Evolutionary conservation across 208 protist genomes (phyloP).

Genomic region (Leishmania martiniquensis): DNA sequence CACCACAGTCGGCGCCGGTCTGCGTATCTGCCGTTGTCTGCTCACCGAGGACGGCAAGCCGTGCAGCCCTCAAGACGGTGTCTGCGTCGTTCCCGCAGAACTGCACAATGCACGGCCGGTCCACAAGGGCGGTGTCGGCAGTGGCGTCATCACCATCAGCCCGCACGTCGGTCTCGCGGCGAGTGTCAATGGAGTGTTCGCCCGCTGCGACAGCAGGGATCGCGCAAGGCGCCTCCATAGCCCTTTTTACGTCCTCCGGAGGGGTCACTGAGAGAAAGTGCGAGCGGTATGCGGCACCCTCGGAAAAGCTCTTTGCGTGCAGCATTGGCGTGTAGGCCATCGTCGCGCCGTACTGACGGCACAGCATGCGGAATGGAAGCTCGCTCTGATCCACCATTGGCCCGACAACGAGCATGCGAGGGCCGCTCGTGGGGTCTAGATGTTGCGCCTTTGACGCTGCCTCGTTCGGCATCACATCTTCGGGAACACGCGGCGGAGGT

Average conservation of each 20-base stretch:
- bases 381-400: conserved; percentile 95
- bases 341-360: conserved; percentile 76
- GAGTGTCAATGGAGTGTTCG: no score
- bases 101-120: conserved; percentile 89
- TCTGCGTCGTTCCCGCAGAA: conserved; percentile 83
- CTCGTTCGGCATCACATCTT: background rate
- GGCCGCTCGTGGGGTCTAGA: background rate
- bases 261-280: conserved; percentile 62
- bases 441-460: background rate
- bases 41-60: conserved; percentile 58
- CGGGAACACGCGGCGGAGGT: background rate
- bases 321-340: conserved; percentile 93
- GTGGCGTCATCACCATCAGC: background rate
- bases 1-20: background rate
- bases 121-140: conserved; percentile 34
- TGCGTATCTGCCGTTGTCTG: background rate
- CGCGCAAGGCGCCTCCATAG: conserved; percentile 6
- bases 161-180: background rate
- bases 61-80: conserved; percentile 63
- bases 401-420: conserved; percentile 73
- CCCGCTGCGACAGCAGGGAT: background rate
- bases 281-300: conserved; percentile 56
- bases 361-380: conserved; percentile 91
- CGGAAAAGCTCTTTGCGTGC: conserved; percentile 65
- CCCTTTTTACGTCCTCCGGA: conserved; percentile 22